Base-by-base conservation (phyloP, 78 protist species). In the Blattamonas nauphoetae region DNA sequence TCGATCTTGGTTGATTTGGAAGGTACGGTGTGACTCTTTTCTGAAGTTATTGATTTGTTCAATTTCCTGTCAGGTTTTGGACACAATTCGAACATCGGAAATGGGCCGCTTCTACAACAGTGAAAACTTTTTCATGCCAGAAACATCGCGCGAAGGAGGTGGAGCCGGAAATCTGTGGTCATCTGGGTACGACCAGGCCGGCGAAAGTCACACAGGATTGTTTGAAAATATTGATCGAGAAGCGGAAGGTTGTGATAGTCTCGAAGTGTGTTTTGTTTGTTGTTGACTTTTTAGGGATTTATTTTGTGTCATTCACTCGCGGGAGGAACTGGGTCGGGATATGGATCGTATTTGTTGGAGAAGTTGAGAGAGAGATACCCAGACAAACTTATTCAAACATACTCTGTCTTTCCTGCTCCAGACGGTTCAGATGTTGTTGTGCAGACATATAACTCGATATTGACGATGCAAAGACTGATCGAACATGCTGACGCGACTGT, bases 81-180 rank as follows among this genome's bases (percentile, higher is more conserved):
- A 92, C 35, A 1, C 45, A 29, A 94, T 96, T 6, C 88, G 80
- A 6, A 85, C 35, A 1, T 42, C 90, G 0, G 77, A 86, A 3
- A 92, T 92, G 44, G 45, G 85, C 38, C 85, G 89, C 5, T 87
- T 97, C 71, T 97, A 91, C 89, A 97, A 97, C 89, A 95, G 91
- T 0, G 99, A 97, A 90, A 97, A 97, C 77, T 89, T 97, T 34
- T 95, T 83, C 78, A 38, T 89, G 4, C 34, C 90, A 21, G 21
- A 55, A 21, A 55, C 21, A 55, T 45, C 83, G 1, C n/a, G n/a
- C n/a, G 91, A 90, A 0, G 98, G 98, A 0, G 93, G 94, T 5
- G 99, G 99, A 4, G 99, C 99, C 1, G 99, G 99, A 42, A 97
- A 97, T 88, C 96, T 95, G 81, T 98, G 99, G 99, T 98, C 96